These are phyloP conservation scores for Trametes cubensis DNA, from an alignment of 768 basidiomycete genomes.

Conservation along the genomic window DNA sequence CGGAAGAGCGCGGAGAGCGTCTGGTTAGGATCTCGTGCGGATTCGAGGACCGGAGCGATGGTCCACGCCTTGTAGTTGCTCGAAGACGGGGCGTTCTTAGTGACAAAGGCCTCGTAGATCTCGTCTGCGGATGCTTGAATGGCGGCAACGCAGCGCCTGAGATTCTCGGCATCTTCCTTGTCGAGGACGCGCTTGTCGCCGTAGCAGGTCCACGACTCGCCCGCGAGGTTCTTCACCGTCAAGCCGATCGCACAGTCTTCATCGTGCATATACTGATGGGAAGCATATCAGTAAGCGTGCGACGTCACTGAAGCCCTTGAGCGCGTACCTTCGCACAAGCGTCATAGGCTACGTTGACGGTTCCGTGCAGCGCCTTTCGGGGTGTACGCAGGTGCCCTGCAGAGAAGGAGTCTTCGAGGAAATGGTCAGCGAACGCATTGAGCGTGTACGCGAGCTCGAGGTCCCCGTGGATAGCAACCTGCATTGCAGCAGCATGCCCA, in stretches of 20 bases:
- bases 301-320: no score
- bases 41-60: constrained; percentile 21
- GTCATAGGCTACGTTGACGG: background rate
- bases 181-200: constrained; percentile 23
- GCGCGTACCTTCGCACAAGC: constrained; percentile 11
- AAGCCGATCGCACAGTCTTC: constrained; percentile 25
- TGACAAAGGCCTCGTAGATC: constrained; percentile 17
- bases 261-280: constrained; percentile 23
- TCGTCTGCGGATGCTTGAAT: constrained; percentile 24
- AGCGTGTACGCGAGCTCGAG: constrained; percentile 9
- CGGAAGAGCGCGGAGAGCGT: constrained; percentile 16
- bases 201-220: constrained; percentile 15
- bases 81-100: background rate
- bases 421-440: constrained; percentile 19
- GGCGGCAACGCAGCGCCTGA: constrained; percentile 19
- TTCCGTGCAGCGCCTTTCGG: background rate
- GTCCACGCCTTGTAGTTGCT: constrained; percentile 14
- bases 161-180: constrained; percentile 1
- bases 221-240: constrained; percentile 10
- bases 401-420: constrained; percentile 13
- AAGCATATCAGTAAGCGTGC: no score
- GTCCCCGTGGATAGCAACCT: background rate
- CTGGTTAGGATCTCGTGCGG: constrained; percentile 9
- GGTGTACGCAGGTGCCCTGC: constrained; percentile 15
- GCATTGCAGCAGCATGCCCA: background rate